Conservation (phyloP, 441 rosid species). For the Aleurites moluccanus region DNA sequence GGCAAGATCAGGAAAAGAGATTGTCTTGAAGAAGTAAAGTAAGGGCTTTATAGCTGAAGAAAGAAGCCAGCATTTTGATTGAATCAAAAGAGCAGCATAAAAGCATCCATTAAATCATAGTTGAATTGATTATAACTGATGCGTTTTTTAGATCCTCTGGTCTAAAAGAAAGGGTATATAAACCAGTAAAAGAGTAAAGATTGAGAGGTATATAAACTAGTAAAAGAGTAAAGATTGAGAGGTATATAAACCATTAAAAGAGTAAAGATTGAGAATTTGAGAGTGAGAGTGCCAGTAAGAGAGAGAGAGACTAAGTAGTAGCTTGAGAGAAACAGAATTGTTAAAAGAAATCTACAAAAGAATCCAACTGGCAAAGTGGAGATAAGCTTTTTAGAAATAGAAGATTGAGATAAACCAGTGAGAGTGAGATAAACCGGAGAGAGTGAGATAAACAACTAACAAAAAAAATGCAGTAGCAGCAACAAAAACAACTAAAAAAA, state of each 20-base stretch:
- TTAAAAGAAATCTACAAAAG: neutral
- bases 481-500: neutral
- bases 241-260: neutral
- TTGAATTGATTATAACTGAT: neutral
- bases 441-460: too few relatives aligned
- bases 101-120: too few relatives aligned
- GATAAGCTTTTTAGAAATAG: constrained; percentile 16
- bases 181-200: too few relatives aligned
- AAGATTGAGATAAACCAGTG: constrained; percentile 2
- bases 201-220: too few relatives aligned
- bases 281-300: neutral
- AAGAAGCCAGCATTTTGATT: constrained; percentile 22
- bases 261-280: neutral
- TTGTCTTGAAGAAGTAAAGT: neutral
- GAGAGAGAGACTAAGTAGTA: neutral
- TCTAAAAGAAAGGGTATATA: neutral
- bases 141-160: neutral
- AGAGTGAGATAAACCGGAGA: too few relatives aligned
- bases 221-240: too few relatives aligned
- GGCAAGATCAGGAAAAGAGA: constrained; percentile 13
- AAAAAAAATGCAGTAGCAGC: neutral
- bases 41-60: neutral
- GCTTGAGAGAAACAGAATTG: constrained; percentile 1
- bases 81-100: constrained; percentile 6
- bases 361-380: neutral